Evolutionary conservation across 805 yeast species (phyloP).

Genomic region (Metschnikowia colocasiae): DNA sequence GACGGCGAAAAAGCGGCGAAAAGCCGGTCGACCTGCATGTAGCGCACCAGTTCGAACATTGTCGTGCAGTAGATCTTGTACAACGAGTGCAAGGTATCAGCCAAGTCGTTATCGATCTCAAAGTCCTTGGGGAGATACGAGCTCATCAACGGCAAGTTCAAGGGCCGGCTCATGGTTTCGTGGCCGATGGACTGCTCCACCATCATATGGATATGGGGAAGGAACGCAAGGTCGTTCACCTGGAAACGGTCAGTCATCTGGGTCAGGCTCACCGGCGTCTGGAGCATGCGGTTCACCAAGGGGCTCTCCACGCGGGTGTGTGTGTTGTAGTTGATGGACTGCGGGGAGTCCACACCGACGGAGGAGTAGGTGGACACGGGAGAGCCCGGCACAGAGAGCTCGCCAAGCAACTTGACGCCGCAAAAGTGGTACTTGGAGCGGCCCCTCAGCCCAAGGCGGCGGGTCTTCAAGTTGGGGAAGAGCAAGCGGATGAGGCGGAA

Average conservation of each 20-base stretch:
- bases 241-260: slow-evolving; percentile 18
- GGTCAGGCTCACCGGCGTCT: slow-evolving; percentile 20
- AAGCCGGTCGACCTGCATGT: slow-evolving; percentile 61
- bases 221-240: slow-evolving; percentile 23
- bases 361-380: slow-evolving; percentile 18
- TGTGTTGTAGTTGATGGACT: slow-evolving; percentile 14
- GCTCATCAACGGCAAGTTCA: slow-evolving; percentile 38
- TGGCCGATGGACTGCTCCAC: slow-evolving; percentile 18
- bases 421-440: slow-evolving; percentile 84
- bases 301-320: slow-evolving; percentile 13
- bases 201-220: slow-evolving; percentile 28
- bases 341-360: slow-evolving; percentile 14
- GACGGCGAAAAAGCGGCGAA: slow-evolving; percentile 52
- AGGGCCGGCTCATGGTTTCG: slow-evolving; percentile 14
- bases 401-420: slow-evolving; percentile 50
- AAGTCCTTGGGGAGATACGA: slow-evolving; percentile 42
- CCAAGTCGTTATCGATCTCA: slow-evolving; percentile 48
- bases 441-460: slow-evolving; percentile 79
- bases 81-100: slow-evolving; percentile 56
- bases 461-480: slow-evolving; percentile 60
- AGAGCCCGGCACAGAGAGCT: slow-evolving; percentile 17
- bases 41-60: slow-evolving; percentile 62
- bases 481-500: slow-evolving; percentile 45
- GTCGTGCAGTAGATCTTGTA: slow-evolving; percentile 63
- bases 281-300: not conserved